Evolutionary conservation across 352 stramenopile species (phyloP).

Genomic region (Phytophthora pinifolia): DNA sequence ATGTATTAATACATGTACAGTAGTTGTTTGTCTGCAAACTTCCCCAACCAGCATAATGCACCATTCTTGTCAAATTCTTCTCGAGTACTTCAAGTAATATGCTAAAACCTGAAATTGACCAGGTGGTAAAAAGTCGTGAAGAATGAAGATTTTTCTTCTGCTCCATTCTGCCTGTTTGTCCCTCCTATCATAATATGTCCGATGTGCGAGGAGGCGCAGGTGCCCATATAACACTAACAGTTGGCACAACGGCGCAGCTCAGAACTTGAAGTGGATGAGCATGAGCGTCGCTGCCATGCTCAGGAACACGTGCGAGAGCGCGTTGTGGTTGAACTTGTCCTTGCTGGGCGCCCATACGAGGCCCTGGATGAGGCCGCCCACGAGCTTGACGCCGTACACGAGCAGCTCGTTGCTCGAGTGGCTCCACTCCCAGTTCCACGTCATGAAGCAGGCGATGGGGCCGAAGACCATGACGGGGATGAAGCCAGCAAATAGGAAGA

Average conservation of each 20-base stretch:
- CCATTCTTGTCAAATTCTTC: no score
- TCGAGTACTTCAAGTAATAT: no score
- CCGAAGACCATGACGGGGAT: constrained; percentile 83
- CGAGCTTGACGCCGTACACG: constrained; percentile 80
- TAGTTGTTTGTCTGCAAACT: no score
- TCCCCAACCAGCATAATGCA: no score
- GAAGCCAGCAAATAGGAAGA: constrained; percentile 85
- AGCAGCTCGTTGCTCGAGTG: constrained; percentile 81
- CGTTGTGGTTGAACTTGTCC: constrained; percentile 90
- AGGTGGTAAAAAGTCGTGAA: constrained; percentile 25
- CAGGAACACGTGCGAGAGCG: constrained; percentile 84
- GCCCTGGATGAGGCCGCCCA: constrained; percentile 76
- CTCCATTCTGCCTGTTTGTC: constrained; percentile 17
- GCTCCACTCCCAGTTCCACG: constrained; percentile 80
- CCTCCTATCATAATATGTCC: constrained; percentile 27
- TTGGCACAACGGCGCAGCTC: constrained; percentile 21
- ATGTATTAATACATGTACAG: no score
- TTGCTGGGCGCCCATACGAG: constrained; percentile 81
- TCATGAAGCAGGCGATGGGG: constrained; percentile 67
- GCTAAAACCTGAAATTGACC: constrained; percentile 23
- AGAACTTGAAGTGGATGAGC: constrained; percentile 81
- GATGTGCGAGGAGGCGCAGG: constrained; percentile 6
- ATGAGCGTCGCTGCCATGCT: constrained; percentile 82
- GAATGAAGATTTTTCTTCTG: constrained; percentile 11
- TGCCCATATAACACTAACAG: constrained; percentile 27